A percentile compares a stretch with the other conserved stretches of the same genome.
These are phyloP conservation scores for Dichotomopilus funicola DNA, from an alignment of 2,329 filamentous ascomycete genomes.

Conservation along the genomic window DNA sequence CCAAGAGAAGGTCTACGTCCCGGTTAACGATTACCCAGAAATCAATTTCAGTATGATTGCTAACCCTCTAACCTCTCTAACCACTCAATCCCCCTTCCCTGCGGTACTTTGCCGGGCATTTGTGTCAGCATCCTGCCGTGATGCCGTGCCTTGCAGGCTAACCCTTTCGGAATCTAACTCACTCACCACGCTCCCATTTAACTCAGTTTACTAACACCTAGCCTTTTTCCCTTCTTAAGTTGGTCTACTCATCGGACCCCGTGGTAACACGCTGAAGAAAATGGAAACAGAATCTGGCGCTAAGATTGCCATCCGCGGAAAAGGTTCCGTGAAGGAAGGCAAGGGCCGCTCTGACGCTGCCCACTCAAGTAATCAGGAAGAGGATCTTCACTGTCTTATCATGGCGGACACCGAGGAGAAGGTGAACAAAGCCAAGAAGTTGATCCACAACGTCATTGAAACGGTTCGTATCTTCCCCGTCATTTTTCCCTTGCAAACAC, in stretches of 20 bases:
- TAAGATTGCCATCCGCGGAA: slow-evolving; percentile 99
- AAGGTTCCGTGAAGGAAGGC: slow-evolving; percentile 99
- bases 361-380: slow-evolving; percentile 99
- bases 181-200: slow-evolving; percentile 31
- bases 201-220: slow-evolving; percentile 77
- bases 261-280: slow-evolving; percentile 99
- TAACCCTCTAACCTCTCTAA: slow-evolving; percentile 92
- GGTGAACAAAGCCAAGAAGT: slow-evolving; percentile 97
- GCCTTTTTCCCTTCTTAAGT: slow-evolving; percentile 76
- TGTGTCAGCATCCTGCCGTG: slow-evolving; percentile 27
- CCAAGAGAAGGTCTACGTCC: slow-evolving; percentile 99
- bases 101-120: slow-evolving; percentile 41
- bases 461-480: slow-evolving; percentile 60
- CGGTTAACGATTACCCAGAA: slow-evolving; percentile 99
- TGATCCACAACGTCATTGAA: slow-evolving; percentile 98
- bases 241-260: slow-evolving; percentile 98
- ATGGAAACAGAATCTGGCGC: slow-evolving; percentile 97
- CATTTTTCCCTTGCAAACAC: background rate
- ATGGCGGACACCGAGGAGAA: slow-evolving; percentile 99
- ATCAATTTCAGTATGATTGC: slow-evolving; percentile 99
- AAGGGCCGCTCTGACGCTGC: slow-evolving; percentile 98
- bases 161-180: slow-evolving; percentile 31
- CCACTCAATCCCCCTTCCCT: slow-evolving; percentile 36
- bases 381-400: slow-evolving; percentile 97
- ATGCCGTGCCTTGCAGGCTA: slow-evolving; percentile 27